Percentiles rank a stretch among this genome's conserved stretches.
phyloP scores from a whole-genome alignment of 495 filamentous ascomycete species.

The Hypoxylon rickii region DNA sequence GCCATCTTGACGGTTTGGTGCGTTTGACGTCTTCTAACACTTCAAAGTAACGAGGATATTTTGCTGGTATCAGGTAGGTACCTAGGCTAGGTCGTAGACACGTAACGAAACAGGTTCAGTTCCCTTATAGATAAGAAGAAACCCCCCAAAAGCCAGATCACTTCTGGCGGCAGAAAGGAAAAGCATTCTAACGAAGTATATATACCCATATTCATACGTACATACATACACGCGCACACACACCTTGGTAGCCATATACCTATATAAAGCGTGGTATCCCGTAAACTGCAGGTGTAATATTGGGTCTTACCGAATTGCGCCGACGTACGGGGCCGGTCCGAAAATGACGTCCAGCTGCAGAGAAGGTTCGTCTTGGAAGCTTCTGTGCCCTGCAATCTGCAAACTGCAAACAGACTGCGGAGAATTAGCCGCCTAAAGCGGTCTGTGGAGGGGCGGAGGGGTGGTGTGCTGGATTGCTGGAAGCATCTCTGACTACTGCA shows the following conservation, averaged over 20 bases:
- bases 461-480: conserved; percentile 26
- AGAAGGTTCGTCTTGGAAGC: conserved; percentile 7
- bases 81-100: no score
- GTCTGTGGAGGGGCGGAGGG: neutral
- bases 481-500: conserved; percentile 20
- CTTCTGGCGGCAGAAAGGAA: neutral
- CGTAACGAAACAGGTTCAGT: no score
- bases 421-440: conserved; percentile 28
- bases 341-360: conserved; percentile 37
- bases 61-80: no score
- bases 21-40: neutral
- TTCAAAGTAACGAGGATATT: neutral
- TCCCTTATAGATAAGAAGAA: neutral
- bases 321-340: conserved; percentile 29
- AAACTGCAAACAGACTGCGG: conserved; percentile 21
- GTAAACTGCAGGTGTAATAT: conserved; percentile 23
- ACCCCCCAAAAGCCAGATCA: neutral
- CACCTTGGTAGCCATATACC: no score
- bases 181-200: conserved; percentile 13
- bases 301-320: conserved; percentile 24
- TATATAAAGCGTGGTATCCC: conserved; percentile 21
- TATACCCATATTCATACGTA: no score
- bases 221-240: no score
- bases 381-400: neutral
- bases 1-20: conserved; percentile 39